Conservation (phyloP, 108 stramenopile species). For the Nitzschia inconspicua region DNA sequence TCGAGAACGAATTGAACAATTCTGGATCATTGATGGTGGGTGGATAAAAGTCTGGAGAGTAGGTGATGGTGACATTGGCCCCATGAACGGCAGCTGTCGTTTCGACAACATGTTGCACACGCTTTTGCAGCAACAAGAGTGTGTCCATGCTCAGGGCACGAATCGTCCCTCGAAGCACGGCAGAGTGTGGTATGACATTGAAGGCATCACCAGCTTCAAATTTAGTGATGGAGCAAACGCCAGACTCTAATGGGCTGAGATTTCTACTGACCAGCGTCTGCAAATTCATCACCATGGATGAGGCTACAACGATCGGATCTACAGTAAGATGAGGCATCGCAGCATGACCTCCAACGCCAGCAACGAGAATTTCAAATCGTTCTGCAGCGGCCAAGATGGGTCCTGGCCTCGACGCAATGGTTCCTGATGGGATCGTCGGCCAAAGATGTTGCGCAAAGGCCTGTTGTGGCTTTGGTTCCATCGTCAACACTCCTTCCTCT, state of each 20-base stretch:
- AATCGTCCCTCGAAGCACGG: constrained; percentile 75
- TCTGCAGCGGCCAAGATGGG: constrained; percentile 82
- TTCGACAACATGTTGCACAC: constrained; percentile 55
- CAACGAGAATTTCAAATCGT: constrained; percentile 71
- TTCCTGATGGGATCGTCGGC: constrained; percentile 65
- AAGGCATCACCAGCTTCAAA: constrained; percentile 72
- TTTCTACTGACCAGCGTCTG: constrained; percentile 82
- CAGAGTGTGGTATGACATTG: constrained; percentile 77
- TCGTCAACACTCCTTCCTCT: constrained; percentile 77
- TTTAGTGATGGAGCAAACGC: constrained; percentile 67
- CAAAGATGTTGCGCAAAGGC: constrained; percentile 89
- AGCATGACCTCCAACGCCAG: constrained; percentile 92
- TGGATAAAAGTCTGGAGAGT: constrained; percentile 80
- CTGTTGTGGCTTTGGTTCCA: constrained; percentile 50
- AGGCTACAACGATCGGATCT: constrained; percentile 85
- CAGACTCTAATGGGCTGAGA: constrained; percentile 70
- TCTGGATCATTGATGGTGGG: constrained; percentile 81
- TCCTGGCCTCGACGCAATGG: constrained; percentile 74
- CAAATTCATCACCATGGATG: constrained; percentile 77
- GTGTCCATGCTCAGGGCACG: constrained; percentile 79
- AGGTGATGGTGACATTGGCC: constrained; percentile 62
- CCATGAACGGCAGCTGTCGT: constrained; percentile 70
- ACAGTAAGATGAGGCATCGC: constrained; percentile 85
- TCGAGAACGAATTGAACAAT: constrained; percentile 60
- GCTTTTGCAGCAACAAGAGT: constrained; percentile 41